Base-by-base conservation (phyloP, 345 rosid genomes). In the Salix dunnii region DNA sequence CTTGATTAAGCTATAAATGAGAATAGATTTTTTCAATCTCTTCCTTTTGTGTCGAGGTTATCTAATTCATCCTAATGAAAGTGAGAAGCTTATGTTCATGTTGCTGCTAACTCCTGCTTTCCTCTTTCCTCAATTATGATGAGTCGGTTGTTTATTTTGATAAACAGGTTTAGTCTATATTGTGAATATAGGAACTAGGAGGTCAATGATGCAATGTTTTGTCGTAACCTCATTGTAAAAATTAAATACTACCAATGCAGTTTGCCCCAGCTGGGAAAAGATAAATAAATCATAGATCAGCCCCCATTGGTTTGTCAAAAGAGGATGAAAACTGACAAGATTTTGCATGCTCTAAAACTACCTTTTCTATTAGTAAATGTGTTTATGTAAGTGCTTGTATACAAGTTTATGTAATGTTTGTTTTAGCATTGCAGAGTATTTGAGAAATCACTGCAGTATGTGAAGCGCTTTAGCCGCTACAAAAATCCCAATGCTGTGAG, bases 391-490 rank as follows among this genome's bases (percentile, higher is more conserved):
- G 27, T 73, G 53, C 16, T 75, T 64, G 28, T 20, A 3, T 55
- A 18, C 62, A 21, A 20, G 67, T 69, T 73, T 27, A 70, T 48
- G 17, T 36, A 63, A 35, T 73, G 53, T 18, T 73, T 64, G 28
- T 27, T 12, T 18, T 28, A 13, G 35, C 67, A 63, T 28, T 85
- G 77, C 88, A 96, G 99, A 78, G 98, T 94, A 62, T 96, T 96
- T 84, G 99, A 94, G 89, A 96, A 96, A 83, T 96, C 98, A 2
- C 87, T 94, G 87, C 99, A 96, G 88, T 92, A 96, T 84, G 98
- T 96, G 76, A 96, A 93, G 79, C 97, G 97, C 67, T 96, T 96
- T 77, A 94, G 98, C 86, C 97, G 99, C 20, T 96, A 96, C 78
- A 96, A 94, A 77, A 94, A 94, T 77, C 97, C 99, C 4, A 98